A percentile compares a stretch with the other conserved stretches of the same genome.
Evolutionary conservation across 345 rosid species (phyloP).

Genomic region (Aquilaria sinensis): DNA sequence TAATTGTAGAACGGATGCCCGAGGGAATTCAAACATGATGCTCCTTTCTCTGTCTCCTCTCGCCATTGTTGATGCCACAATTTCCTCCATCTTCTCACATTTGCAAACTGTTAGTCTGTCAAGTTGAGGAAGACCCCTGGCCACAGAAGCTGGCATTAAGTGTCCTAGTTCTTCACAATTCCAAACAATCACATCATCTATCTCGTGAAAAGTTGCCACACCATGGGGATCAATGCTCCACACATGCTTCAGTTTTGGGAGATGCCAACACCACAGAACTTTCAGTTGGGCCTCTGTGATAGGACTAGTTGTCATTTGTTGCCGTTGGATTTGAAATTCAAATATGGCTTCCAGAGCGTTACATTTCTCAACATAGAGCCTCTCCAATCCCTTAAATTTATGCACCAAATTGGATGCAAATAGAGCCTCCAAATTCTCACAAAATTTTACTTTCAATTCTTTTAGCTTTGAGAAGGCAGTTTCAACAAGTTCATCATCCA

Average conservation of each 20-base stretch:
- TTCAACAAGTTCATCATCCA: not conserved
- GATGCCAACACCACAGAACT: not conserved
- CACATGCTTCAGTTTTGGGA: conserved; percentile 8
- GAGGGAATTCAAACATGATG: conserved; percentile 7
- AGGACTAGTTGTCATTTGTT: no score
- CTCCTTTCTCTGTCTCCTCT: not conserved
- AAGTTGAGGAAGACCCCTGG: conserved; percentile 11
- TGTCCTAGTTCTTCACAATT: not conserved
- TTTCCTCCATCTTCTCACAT: conserved; percentile 3
- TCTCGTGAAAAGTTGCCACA: not conserved
- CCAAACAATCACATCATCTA: not conserved
- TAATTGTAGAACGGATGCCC: not conserved
- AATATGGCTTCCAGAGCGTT: no score
- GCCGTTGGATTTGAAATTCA: no score
- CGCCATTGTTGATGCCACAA: conserved; percentile 1
- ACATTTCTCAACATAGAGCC: no score
- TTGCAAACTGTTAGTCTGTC: not conserved
- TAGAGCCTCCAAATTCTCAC: not conserved
- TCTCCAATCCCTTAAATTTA: no score
- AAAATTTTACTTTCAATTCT: not conserved
- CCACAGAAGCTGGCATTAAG: conserved; percentile 13
- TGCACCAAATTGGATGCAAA: no score
- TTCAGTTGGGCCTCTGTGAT: no score
- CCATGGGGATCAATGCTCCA: not conserved
- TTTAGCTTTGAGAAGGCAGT: conserved; percentile 14